phyloP scores from a whole-genome alignment of 305 asterid species.

The Galium porrigens region DNA sequence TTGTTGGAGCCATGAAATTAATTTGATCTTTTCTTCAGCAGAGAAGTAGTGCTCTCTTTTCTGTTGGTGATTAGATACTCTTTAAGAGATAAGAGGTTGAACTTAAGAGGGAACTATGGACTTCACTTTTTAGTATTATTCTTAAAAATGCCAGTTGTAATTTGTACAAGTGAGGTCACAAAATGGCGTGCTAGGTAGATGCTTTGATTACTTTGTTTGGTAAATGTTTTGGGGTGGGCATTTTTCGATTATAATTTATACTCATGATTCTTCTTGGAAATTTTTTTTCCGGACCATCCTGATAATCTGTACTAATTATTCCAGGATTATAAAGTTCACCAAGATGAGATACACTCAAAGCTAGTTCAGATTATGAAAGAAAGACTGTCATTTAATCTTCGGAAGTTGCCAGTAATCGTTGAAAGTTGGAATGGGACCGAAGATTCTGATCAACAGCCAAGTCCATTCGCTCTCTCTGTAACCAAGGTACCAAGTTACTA shows the following conservation, averaged over 20 bases:
- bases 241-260: not conserved
- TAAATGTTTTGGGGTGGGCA: not conserved
- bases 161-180: not conserved
- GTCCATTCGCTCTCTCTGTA: slow-evolving; percentile 80
- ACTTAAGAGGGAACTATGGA: not conserved
- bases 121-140: not conserved
- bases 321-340: slow-evolving; percentile 80
- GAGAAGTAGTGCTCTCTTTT: not conserved
- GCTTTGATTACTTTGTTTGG: not conserved
- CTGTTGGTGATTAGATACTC: no score
- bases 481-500: slow-evolving; percentile 46
- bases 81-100: not conserved
- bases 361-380: slow-evolving; percentile 97
- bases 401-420: slow-evolving; percentile 74
- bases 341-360: slow-evolving; percentile 91
- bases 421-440: slow-evolving; percentile 82
- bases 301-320: slow-evolving; percentile 1
- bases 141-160: not conserved
- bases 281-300: slow-evolving; percentile 14
- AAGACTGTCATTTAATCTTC: slow-evolving; percentile 66
- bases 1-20: no score
- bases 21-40: not conserved
- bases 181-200: not conserved
- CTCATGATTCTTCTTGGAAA: not conserved
- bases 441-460: slow-evolving; percentile 66